Evolutionary conservation across 2,329 filamentous ascomycete genomes (phyloP), one percentile per base, ranked within the genome.

Genomic region (Talaromyces atroroseus): DNA sequence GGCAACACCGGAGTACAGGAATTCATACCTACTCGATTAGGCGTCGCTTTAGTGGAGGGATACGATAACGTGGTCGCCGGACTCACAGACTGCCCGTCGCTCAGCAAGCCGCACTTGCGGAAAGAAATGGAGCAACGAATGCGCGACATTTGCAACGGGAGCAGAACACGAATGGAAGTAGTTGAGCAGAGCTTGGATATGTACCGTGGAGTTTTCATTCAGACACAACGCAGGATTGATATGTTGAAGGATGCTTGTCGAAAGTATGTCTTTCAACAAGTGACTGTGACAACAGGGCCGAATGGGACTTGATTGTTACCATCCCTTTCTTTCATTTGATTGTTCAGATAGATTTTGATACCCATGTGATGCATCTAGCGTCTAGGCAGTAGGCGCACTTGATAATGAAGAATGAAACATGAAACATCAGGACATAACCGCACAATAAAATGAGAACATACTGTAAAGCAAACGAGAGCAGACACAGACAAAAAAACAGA

Each of bases 91-190:
- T 73, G 71, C 48, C 71, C 72, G 45, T 96, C 91, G 66, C 81
- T 99, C 51, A 90, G 91, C 70, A 97, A 97, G 73, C 94, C 94
- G 0, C 97, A 97, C 69, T 77, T 99, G 59, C 86, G 94, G 56
- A 97, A 97, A 73, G 91, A 99, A 78, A 96, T 96, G 90, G 94
- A 99, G 74, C 76, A 90, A 60, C 90, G 91, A 70, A 96, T 99
- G 92, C 94, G 92, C 70, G 90, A 89, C 57, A 96, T 99, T 57
- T 97, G 94, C 73, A 91, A 92, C 58, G 94, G 94, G 24, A 85
- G 83, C 52, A 88, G 85, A 61, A 89, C 86, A 34, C 87, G 84
- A 66, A 80, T 82, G 54, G 82, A 83, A 20, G 89, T 99, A 48
- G 81, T 99, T 44, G 80, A 85, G 54, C 87, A 95, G 71, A 96